Conservation (phyloP, 495 filamentous ascomycete species). For the Trichoderma orchidacearum region DNA sequence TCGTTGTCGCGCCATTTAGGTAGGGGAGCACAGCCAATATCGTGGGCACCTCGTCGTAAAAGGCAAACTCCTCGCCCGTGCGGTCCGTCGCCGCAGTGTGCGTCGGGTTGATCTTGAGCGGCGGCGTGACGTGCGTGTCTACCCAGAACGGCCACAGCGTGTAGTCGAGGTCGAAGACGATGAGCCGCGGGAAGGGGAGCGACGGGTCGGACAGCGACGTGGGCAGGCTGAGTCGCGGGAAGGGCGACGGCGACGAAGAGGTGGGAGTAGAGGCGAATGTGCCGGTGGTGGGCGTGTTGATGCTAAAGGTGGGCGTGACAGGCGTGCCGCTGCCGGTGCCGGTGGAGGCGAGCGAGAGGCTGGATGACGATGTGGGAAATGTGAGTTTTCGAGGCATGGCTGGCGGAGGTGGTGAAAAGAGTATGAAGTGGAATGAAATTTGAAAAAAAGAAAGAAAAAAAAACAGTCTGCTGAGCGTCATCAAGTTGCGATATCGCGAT, state of each 20-base stretch:
- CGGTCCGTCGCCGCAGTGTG: slow-evolving; percentile 40
- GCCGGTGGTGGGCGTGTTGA: neutral
- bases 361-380: neutral
- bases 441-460: neutral
- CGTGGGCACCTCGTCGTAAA: slow-evolving; percentile 65
- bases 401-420: neutral
- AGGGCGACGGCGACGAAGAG: neutral
- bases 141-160: slow-evolving; percentile 97
- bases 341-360: neutral
- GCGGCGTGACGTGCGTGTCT: slow-evolving; percentile 78
- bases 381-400: neutral
- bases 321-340: neutral
- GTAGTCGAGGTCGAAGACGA: slow-evolving; percentile 94
- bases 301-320: neutral
- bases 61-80: slow-evolving; percentile 63
- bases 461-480: too few relatives aligned
- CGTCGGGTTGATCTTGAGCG: slow-evolving; percentile 48
- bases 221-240: slow-evolving; percentile 5
- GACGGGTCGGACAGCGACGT: slow-evolving; percentile 48
- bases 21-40: slow-evolving; percentile 49
- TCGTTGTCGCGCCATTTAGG: slow-evolving; percentile 8
- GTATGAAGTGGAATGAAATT: neutral
- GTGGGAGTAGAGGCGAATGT: neutral
- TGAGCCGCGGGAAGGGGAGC: slow-evolving; percentile 65
- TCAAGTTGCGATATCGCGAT: neutral